phyloP scores from a whole-genome alignment of 495 filamentous ascomycete genomes.

The Trichoderma gamsii region DNA sequence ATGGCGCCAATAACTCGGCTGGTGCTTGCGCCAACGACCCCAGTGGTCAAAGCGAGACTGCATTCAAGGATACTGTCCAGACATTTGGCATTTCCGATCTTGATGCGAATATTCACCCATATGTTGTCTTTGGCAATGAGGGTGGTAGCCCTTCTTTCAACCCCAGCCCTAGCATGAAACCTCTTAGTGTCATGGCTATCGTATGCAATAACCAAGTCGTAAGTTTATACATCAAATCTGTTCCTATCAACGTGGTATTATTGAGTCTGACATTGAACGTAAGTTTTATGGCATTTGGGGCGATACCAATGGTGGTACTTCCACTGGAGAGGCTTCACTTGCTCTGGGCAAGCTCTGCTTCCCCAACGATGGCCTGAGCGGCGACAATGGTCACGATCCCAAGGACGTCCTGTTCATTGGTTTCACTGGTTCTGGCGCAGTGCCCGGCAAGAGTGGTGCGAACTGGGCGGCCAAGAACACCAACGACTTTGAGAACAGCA shows the following conservation, averaged over 20 bases:
- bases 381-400: conserved; percentile 45
- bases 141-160: conserved; percentile 43
- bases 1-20: conserved; percentile 45
- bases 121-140: conserved; percentile 62
- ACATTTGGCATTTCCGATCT: conserved; percentile 50
- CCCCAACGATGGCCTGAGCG: conserved; percentile 35
- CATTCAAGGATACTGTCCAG: conserved; percentile 45
- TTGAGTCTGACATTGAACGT: not conserved
- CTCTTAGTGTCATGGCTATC: conserved; percentile 57
- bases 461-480: conserved; percentile 43
- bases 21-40: conserved; percentile 43
- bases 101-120: conserved; percentile 56
- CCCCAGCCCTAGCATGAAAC: conserved; percentile 50
- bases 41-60: conserved; percentile 48
- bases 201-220: conserved; percentile 54
- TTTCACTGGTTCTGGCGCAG: conserved; percentile 44
- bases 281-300: conserved; percentile 63
- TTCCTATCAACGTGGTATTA: not conserved
- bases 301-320: conserved; percentile 53
- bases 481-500: conserved; percentile 44
- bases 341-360: conserved; percentile 54
- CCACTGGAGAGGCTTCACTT: conserved; percentile 53
- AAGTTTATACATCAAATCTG: conserved; percentile 16
- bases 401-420: conserved; percentile 52
- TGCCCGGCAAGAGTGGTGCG: conserved; percentile 41